phyloP scores from a whole-genome alignment of 108 stramenopile species.

The Fistulifera pelliculosa region DNA sequence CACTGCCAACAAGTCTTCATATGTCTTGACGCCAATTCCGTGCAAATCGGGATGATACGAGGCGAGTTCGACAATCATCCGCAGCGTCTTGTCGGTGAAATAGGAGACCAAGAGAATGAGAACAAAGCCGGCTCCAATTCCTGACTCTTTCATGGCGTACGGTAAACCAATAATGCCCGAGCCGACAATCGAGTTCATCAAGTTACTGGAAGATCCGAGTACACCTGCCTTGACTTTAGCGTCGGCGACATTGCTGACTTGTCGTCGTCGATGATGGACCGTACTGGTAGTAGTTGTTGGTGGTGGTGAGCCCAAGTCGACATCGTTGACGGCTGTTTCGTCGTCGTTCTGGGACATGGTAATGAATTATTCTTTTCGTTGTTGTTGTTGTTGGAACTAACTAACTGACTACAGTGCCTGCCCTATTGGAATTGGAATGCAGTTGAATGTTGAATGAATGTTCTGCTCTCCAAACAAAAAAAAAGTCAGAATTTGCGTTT shows the following conservation, averaged over 20 bases:
- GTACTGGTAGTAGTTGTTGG: too few relatives aligned
- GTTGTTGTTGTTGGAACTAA: too few relatives aligned
- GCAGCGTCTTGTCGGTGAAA: slow-evolving; percentile 63
- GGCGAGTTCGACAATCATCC: slow-evolving; percentile 66
- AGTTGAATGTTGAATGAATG: too few relatives aligned
- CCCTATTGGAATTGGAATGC: too few relatives aligned
- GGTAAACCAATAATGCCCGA: slow-evolving; percentile 86
- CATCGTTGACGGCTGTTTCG: too few relatives aligned
- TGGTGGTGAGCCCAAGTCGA: too few relatives aligned
- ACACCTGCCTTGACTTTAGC: slow-evolving; percentile 58
- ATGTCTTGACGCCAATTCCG: slow-evolving; percentile 40
- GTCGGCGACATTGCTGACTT: slow-evolving; percentile 28
- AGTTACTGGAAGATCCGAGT: slow-evolving; percentile 54
- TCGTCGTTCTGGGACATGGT: too few relatives aligned
- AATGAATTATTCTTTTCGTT: too few relatives aligned
- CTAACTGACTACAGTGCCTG: too few relatives aligned
- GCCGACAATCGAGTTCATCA: slow-evolving; percentile 80
- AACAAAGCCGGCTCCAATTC: slow-evolving; percentile 50
- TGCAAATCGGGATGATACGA: slow-evolving; percentile 52
- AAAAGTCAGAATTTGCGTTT: too few relatives aligned
- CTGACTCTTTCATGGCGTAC: slow-evolving; percentile 54
- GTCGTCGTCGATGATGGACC: too few relatives aligned
- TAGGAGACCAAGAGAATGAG: slow-evolving; percentile 47
- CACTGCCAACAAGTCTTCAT: slow-evolving; percentile 51
- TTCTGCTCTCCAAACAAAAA: too few relatives aligned